phyloP scores from a whole-genome alignment of 2,329 filamentous ascomycete species.

The Trichoderma afroharzianum region DNA sequence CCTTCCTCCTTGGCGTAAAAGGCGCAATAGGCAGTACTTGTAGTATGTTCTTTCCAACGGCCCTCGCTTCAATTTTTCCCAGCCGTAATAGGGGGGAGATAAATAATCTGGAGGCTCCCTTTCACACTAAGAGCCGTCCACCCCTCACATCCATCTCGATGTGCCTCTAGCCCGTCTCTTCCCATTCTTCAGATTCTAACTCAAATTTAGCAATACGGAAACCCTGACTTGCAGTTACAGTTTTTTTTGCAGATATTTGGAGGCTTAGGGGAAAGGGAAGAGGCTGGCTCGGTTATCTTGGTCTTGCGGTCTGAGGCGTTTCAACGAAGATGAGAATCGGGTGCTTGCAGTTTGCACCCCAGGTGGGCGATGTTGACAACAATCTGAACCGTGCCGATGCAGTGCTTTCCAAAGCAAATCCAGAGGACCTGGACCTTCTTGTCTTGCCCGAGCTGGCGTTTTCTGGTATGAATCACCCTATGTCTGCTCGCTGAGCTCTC shows the following conservation, averaged over 20 bases:
- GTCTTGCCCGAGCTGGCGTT: slow-evolving; percentile 76
- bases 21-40: neutral
- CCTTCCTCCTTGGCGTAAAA: neutral
- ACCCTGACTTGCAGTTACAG: neutral
- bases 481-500: neutral
- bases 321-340: slow-evolving; percentile 56
- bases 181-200: neutral
- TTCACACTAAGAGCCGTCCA: neutral
- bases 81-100: neutral
- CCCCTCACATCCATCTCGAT: neutral
- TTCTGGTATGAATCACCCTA: slow-evolving; percentile 48
- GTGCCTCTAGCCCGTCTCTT: neutral
- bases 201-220: neutral
- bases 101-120: neutral
- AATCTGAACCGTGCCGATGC: slow-evolving; percentile 67
- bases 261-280: neutral
- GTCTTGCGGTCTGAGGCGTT: neutral
- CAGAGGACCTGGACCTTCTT: slow-evolving; percentile 61
- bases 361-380: slow-evolving; percentile 65
- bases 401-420: slow-evolving; percentile 52
- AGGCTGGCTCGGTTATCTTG: neutral
- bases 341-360: slow-evolving; percentile 68
- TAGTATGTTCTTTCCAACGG: neutral
- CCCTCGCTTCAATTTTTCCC: neutral
- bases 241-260: neutral